Conservation (phyloP, 148 eudicot genomes). For the Heliosperma pusillum region DNA sequence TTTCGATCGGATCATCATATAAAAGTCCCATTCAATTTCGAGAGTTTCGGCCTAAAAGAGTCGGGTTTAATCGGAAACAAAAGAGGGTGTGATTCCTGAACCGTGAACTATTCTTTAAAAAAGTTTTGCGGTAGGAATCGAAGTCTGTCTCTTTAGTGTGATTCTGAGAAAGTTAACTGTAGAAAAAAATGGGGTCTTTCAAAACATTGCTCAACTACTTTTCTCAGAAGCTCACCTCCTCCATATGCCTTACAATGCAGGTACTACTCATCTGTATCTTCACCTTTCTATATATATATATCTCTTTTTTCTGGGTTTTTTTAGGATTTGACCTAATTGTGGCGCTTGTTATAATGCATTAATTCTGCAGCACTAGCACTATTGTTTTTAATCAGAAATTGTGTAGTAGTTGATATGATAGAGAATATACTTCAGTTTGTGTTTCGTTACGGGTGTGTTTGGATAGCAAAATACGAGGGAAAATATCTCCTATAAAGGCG, state of each 20-base stretch:
- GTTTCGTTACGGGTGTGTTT: not conserved
- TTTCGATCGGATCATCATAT: no score
- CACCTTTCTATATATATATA: not conserved
- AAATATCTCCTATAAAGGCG: no score
- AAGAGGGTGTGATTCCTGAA: no score
- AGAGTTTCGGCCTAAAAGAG: no score
- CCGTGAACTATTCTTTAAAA: no score
- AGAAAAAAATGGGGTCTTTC: slow-evolving; percentile 4
- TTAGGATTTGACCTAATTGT: not conserved
- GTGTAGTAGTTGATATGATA: not conserved
- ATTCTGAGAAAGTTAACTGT: no score
- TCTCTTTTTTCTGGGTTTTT: not conserved
- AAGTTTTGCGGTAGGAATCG: no score
- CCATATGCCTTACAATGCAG: not conserved
- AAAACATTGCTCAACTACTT: slow-evolving; percentile 3
- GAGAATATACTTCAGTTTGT: not conserved
- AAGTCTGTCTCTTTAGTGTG: no score
- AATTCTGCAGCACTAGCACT: no score
- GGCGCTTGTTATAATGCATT: not conserved
- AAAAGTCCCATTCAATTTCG: no score
- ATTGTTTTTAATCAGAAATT: not conserved
- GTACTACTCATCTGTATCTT: not conserved
- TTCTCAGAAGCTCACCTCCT: slow-evolving; percentile 5
- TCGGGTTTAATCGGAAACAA: no score
- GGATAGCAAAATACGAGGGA: no score